phyloP scores from a whole-genome alignment of 208 protist species.

The Kentomonas sorsogonicus region DNA sequence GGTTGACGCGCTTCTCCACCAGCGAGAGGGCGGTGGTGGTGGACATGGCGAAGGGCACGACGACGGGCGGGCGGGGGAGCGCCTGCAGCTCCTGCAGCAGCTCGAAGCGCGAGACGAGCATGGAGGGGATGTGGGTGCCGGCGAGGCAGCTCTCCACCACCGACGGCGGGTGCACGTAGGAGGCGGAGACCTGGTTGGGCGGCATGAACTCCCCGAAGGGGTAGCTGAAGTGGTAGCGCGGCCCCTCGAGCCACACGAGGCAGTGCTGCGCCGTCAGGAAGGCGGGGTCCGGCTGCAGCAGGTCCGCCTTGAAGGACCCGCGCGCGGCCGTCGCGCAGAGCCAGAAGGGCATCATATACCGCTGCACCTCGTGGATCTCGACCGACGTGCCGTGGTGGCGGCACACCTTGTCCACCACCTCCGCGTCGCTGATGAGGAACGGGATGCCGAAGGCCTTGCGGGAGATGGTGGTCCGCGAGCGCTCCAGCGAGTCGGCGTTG shows the following conservation, averaged over 20 bases:
- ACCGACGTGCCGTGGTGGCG: conserved; percentile 68
- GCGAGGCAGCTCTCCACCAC: conserved; percentile 65
- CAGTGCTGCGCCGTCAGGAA: conserved; percentile 75
- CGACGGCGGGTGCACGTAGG: conserved; percentile 66
- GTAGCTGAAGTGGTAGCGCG: conserved; percentile 82
- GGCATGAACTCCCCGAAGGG: conserved; percentile 80
- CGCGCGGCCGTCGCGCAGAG: conserved; percentile 56
- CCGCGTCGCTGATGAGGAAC: conserved; percentile 69
- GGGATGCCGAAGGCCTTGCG: conserved; percentile 75
- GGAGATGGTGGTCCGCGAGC: conserved; percentile 51
- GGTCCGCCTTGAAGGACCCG: conserved; percentile 68
- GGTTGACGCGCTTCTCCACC: conserved; percentile 62
- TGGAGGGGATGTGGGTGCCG: conserved; percentile 82
- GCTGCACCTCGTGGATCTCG: conserved; percentile 55
- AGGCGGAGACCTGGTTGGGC: conserved; percentile 79
- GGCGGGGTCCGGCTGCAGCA: conserved; percentile 73
- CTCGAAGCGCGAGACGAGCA: conserved; percentile 86
- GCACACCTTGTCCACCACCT: conserved; percentile 73
- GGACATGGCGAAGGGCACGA: conserved; percentile 86
- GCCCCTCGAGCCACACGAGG: conserved; percentile 77
- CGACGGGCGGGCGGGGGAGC: conserved; percentile 45
- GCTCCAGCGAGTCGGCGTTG: conserved; percentile 58
- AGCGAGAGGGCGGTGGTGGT: conserved; percentile 77
- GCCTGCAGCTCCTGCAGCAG: conserved; percentile 67
- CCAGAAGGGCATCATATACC: conserved; percentile 87